Base-by-base conservation (phyloP, 768 basidiomycete genomes). In the Termitomyces heimii region DNA sequence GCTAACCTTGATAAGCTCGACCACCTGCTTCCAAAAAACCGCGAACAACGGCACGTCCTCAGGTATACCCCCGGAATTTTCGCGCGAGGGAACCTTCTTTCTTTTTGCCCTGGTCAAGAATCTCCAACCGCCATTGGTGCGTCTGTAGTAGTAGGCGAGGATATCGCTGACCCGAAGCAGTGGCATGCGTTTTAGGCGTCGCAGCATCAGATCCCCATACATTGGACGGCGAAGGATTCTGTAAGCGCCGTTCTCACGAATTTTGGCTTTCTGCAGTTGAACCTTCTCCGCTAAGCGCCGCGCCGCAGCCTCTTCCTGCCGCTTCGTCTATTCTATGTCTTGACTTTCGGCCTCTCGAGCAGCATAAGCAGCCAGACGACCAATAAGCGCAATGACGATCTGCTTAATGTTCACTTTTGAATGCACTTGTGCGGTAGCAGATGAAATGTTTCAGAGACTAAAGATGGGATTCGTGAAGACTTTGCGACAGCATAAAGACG, bases 391-490 rank as follows among this genome's bases (percentile, higher is more conserved):
- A 50, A 99, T 99, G 55, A 98, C 97, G 63, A 99, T 98, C 60
- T 89, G 83, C 73, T 99, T 98, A 76, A 98, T 98, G 73, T 97
- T 97, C 66, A 98, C 97, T 68, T 96, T 93, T 49, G 95, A 94
- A 68, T 99, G 97, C 2, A 98, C 81, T 62, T 94, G 94, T 0
- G 97, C 95, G 0, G 94, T 97, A 0, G 97, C 94, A 9, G 91
- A 98, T 83, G 84, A 99, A 98, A 0, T 93, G 93, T 0, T 90
- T 91, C n/a, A 98, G 85, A 0, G 93, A 87, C 66, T 96, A 90
- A 0, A 99, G 82, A 67, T 99, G 97, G 74, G 98, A 98, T 68
- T 98, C 96, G n/a, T 94, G 71, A 98, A 98, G 18, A 99, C 96
- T 91, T 94, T 32, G n/a, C n/a, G 26, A 53, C 28, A 53, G 14